phyloP scores from a whole-genome alignment of 2,329 filamentous ascomycete species.

The Tothia fuscella region DNA sequence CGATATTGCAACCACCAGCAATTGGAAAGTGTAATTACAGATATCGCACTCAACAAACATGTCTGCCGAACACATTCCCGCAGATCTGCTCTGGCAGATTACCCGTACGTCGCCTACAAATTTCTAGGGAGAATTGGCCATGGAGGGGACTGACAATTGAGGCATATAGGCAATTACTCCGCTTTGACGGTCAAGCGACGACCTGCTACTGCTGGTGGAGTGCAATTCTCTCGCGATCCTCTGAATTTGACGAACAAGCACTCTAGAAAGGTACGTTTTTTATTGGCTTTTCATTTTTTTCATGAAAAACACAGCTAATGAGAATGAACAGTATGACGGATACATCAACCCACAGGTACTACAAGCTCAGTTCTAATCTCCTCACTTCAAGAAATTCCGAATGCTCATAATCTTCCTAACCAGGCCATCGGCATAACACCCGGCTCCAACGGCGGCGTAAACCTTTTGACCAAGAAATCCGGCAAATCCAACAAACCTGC shows the following conservation, averaged over 20 bases:
- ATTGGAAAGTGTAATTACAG: too few relatives aligned
- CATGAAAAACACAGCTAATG: too few relatives aligned
- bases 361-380: slow-evolving; percentile 10
- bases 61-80: slow-evolving; percentile 67
- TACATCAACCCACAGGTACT: slow-evolving; percentile 87
- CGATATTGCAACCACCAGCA: too few relatives aligned
- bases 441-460: slow-evolving; percentile 66
- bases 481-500: slow-evolving; percentile 62
- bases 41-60: slow-evolving; percentile 26
- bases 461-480: slow-evolving; percentile 75
- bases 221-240: slow-evolving; percentile 87
- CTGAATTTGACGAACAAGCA: slow-evolving; percentile 89
- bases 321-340: slow-evolving; percentile 59
- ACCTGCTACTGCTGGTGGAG: slow-evolving; percentile 62
- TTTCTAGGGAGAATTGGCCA: neutral
- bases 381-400: neutral
- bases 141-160: neutral
- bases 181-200: slow-evolving; percentile 86
- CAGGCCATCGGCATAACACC: slow-evolving; percentile 73
- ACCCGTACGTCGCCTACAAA: slow-evolving; percentile 57
- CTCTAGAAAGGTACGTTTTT: slow-evolving; percentile 71
- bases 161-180: slow-evolving; percentile 63
- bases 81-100: slow-evolving; percentile 90
- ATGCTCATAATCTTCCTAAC: too few relatives aligned
- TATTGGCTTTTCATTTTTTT: too few relatives aligned